These are phyloP conservation scores for Puya raimondii DNA, from an alignment of 176 grass and related monocot genomes.

Conservation along the genomic window DNA sequence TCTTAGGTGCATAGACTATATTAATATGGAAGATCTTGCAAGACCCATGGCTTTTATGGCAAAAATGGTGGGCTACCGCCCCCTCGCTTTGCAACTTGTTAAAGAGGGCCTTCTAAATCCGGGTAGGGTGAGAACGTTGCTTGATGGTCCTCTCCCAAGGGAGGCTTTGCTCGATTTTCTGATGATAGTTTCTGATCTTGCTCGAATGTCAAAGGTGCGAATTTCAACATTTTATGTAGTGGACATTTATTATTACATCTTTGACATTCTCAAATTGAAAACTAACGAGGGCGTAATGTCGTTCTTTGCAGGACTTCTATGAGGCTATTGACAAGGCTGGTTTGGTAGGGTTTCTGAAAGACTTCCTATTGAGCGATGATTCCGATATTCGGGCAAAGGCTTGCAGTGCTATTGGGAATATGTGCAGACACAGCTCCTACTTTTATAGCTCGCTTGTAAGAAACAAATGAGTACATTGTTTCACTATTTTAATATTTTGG, in stretches of 20 bases:
- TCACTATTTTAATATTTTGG: not conserved
- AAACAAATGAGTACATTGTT: not conserved
- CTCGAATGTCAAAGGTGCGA: constrained; percentile 90
- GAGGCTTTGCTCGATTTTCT: constrained; percentile 83
- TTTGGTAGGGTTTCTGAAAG: constrained; percentile 60
- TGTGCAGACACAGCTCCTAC: constrained; percentile 86
- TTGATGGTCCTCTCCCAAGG: constrained; percentile 40
- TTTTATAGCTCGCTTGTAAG: constrained; percentile 92
- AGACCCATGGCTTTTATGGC: constrained; percentile 81
- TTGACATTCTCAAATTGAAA: too few species aligned
- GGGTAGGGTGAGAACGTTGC: constrained; percentile 45
- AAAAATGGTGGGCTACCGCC: constrained; percentile 88
- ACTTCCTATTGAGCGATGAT: constrained; percentile 47
- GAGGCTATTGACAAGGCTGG: constrained; percentile 71
- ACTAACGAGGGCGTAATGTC: not conserved
- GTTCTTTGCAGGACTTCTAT: constrained; percentile 67
- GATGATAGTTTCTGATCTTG: constrained; percentile 98
- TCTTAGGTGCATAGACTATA: constrained; percentile 56
- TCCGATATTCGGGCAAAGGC: constrained; percentile 95
- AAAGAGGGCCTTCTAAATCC: constrained; percentile 81
- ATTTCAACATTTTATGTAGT: not conserved
- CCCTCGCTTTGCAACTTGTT: constrained; percentile 62
- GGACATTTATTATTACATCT: not conserved
- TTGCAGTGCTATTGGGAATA: constrained; percentile 96
- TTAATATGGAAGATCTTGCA: constrained; percentile 52